These are phyloP conservation scores for Fusarium ramigenum DNA, from an alignment of 2,329 filamentous ascomycete species.

Conservation along the genomic window DNA sequence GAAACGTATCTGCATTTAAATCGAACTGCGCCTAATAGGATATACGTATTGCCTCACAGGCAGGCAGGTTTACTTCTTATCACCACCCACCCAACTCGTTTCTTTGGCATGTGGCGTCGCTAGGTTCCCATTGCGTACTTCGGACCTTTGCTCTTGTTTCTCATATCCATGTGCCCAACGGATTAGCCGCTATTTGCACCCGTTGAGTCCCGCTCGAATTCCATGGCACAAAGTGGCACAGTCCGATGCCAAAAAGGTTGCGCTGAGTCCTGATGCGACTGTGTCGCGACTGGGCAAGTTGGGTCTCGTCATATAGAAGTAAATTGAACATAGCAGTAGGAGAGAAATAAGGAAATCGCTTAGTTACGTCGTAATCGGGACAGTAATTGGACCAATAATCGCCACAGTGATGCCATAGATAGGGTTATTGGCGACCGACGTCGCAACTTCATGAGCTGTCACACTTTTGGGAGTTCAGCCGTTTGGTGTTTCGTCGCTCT, in stretches of 20 bases:
- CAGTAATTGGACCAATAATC: conserved; percentile 1
- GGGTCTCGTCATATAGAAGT: neutral
- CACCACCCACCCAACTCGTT: conserved; percentile 18
- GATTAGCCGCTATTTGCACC: conserved; percentile 29
- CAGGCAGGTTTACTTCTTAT: conserved; percentile 23
- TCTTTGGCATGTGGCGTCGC: conserved; percentile 38
- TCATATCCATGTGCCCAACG: conserved; percentile 20
- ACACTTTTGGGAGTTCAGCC: conserved; percentile 9
- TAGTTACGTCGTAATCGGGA: neutral
- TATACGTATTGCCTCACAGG: conserved; percentile 3
- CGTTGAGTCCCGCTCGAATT: conserved; percentile 33
- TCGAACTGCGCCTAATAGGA: conserved; percentile 13
- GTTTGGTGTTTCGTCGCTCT: conserved; percentile 1
- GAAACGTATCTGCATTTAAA: neutral
- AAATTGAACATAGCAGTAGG: neutral
- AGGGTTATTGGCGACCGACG: conserved; percentile 19
- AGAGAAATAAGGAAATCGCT: neutral
- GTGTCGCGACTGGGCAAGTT: neutral
- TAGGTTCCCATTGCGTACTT: conserved; percentile 32
- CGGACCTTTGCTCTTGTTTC: neutral
- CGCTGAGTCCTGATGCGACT: conserved; percentile 4
- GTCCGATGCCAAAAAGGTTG: conserved; percentile 25
- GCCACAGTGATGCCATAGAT: neutral
- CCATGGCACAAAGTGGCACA: conserved; percentile 32
- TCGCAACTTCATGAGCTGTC: conserved; percentile 13